phyloP scores from a whole-genome alignment of 208 protist species.

The Leishmania turanica region DNA sequence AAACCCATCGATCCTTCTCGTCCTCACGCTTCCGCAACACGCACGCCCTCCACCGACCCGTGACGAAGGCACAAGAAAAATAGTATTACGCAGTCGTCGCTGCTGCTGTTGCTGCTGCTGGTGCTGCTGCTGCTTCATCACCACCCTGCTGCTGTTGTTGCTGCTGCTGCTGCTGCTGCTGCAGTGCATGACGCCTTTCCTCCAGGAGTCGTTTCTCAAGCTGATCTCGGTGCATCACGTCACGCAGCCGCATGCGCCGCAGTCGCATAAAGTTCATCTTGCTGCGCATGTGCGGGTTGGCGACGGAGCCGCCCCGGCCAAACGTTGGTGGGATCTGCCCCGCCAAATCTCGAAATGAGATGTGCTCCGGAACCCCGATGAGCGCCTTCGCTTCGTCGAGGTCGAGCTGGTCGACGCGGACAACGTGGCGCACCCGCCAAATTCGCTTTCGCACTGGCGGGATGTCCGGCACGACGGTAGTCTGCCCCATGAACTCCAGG shows the following conservation, averaged over 20 bases:
- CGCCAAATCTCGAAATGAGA: constrained; percentile 71
- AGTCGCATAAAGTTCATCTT: constrained; percentile 84
- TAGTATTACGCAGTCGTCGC: background rate
- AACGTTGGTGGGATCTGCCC: constrained; percentile 65
- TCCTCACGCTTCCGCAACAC: no score
- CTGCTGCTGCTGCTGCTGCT: background rate
- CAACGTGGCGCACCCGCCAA: constrained; percentile 78
- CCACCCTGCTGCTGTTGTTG: background rate
- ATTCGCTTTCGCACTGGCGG: constrained; percentile 72
- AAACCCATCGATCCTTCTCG: no score
- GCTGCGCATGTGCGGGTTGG: constrained; percentile 63
- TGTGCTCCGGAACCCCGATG: constrained; percentile 79
- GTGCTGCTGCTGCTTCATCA: background rate
- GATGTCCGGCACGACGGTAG: constrained; percentile 79
- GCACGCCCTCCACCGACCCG: no score
- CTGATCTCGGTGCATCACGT: constrained; percentile 82
- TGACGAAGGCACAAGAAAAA: background rate
- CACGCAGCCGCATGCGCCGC: constrained; percentile 77
- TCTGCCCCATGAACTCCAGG: constrained; percentile 87
- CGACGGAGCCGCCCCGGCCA: constrained; percentile 44
- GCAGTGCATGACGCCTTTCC: constrained; percentile 39
- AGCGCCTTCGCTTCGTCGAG: constrained; percentile 84
- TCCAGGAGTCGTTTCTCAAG: constrained; percentile 77
- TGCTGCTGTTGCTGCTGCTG: background rate
- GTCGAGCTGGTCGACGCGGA: constrained; percentile 76